phyloP scores from a whole-genome alignment of 2,329 filamentous ascomycete species.

The Epichloe glyceriae region DNA sequence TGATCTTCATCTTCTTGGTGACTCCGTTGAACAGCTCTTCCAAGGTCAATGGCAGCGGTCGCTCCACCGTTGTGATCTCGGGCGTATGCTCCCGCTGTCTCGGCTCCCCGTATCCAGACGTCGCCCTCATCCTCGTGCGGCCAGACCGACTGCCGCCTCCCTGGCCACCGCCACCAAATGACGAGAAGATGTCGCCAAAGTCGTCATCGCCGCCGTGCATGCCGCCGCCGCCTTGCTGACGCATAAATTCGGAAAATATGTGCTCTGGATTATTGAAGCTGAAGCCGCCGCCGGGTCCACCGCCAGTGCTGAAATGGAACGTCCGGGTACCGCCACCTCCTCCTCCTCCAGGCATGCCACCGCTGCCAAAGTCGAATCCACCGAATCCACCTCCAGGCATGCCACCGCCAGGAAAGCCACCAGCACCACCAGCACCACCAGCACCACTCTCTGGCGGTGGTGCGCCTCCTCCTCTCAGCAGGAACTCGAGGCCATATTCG shows the following conservation, averaged over 20 bases:
- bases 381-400: conserved; percentile 41
- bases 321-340: conserved; percentile 36
- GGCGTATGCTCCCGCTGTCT: conserved; percentile 39
- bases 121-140: conserved; percentile 29
- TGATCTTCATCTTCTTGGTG: conserved; percentile 97
- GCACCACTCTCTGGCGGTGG: conserved; percentile 41
- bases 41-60: conserved; percentile 63
- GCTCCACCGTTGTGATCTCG: conserved; percentile 84
- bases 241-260: conserved; percentile 77
- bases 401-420: conserved; percentile 43
- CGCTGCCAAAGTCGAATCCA: conserved; percentile 38
- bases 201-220: conserved; percentile 30
- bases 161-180: conserved; percentile 27
- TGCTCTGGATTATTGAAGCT: conserved; percentile 71
- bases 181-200: conserved; percentile 42
- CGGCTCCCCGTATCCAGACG: conserved; percentile 23
- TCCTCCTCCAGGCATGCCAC: conserved; percentile 30
- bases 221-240: conserved; percentile 26
- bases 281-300: conserved; percentile 50
- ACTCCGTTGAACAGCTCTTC: conserved; percentile 82
- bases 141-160: conserved; percentile 24
- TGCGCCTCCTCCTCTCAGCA: conserved; percentile 64
- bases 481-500: conserved; percentile 84
- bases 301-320: conserved; percentile 51
- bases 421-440: conserved; percentile 29